Evolutionary conservation across 2,329 filamentous ascomycete species (phyloP).

Genomic region (Beauveria australis): DNA sequence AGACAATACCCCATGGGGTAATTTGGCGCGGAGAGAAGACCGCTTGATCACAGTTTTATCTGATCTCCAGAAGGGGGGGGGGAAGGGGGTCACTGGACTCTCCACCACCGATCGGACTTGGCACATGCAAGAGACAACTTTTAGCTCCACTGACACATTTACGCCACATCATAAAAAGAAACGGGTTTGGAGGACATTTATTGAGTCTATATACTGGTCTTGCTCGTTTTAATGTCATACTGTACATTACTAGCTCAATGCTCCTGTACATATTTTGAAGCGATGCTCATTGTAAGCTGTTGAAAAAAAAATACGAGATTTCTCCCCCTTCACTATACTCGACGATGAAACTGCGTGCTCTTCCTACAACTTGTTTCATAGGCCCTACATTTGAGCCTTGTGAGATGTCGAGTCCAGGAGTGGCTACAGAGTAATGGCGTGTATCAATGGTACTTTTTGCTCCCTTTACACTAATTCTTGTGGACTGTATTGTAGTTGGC

Average conservation of each 20-base stretch:
- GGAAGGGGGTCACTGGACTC: not conserved
- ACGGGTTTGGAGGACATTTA: too few species aligned
- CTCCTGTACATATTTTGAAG: not conserved
- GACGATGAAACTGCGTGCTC: too few species aligned
- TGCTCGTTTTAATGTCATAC: not conserved
- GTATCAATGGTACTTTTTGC: too few species aligned
- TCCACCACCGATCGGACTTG: not conserved
- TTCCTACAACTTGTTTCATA: too few species aligned
- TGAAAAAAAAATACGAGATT: too few species aligned
- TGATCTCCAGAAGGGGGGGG: not conserved
- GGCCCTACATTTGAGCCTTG: too few species aligned
- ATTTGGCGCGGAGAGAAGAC: constrained; percentile 3
- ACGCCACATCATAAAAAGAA: not conserved
- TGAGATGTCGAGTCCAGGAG: too few species aligned
- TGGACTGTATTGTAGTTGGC: too few species aligned
- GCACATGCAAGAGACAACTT: not conserved
- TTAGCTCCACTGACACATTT: not conserved
- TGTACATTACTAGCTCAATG: not conserved
- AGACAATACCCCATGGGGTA: constrained; percentile 6
- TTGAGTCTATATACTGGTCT: not conserved
- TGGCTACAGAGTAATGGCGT: too few species aligned
- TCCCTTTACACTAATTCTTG: too few species aligned
- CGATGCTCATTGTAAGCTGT: not conserved
- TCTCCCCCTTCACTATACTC: too few species aligned
- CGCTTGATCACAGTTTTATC: not conserved